Evolutionary conservation across 495 filamentous ascomycete species (phyloP), one percentile per base, ranked within the genome.

Genomic region (Penicillium atrosanguineum): DNA sequence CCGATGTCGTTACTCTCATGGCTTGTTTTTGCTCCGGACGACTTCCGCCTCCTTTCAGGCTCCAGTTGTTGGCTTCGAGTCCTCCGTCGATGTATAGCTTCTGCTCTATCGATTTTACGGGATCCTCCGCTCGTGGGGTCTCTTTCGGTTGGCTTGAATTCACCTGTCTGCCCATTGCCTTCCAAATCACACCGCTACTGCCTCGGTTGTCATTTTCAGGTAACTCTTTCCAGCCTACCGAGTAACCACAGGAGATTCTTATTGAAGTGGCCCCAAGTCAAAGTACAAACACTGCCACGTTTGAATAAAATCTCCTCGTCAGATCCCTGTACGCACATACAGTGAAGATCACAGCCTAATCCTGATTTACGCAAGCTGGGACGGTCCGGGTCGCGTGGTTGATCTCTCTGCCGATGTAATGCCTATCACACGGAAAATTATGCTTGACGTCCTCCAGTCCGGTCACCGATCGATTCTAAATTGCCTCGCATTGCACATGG

Each of bases 401-500:
- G 16, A 11, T 20, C 6, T 40, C 38, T 19, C 19, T 4, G 38
- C 38, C 38, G 38, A 40, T 18, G 15, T 16, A 16, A 37, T 9
- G 38, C 4, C 16, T 5, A 40, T 40, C 38, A 40, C n/a, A 40
- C 18, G 38, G 38, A 14, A 39, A 6, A 19, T 40, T 16, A 40
- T 40, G 38, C n/a, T 40, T 34, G 31, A 40, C 38, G 1, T 40
- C 16, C 2, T 40, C 38, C 4, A 4, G 38, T 18, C 16, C 37
- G 1, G 37, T 39, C 15, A 23, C 18, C 6, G 6, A 40, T 20
- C 11, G 12, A 39, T 20, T 7, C 9, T 31, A 19, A 41, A 44
- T 52, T 39, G 50, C 50, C 45, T 52, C 16, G 50, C 50, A 39
- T 29, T 20, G 25, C 41, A 28, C 42, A 39, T 45, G 40, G 41